Evolutionary conservation across 306 rosid genomes (phyloP).

Genomic region (Biancaea sappan): DNA sequence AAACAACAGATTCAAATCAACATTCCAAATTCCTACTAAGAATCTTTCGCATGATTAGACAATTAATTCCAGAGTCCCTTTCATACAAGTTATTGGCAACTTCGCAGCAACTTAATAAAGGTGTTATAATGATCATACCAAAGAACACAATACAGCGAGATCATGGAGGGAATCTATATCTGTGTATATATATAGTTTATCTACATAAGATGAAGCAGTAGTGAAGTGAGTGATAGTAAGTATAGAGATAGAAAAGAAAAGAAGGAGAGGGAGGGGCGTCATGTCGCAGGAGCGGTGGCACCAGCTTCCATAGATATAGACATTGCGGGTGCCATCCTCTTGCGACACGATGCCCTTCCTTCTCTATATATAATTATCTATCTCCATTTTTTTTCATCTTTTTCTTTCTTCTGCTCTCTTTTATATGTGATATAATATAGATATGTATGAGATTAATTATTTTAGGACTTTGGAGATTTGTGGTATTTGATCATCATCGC

Average conservation of each 20-base stretch:
- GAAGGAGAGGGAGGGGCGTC: neutral
- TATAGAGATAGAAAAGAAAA: neutral
- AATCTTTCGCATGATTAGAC: too few species aligned
- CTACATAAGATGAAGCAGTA: too few species aligned
- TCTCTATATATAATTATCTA: neutral
- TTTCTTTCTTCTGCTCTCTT: neutral
- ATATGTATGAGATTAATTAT: too few species aligned
- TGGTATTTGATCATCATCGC: too few species aligned
- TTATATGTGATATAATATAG: too few species aligned
- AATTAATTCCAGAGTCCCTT: too few species aligned
- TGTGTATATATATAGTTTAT: too few species aligned
- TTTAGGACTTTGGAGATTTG: neutral
- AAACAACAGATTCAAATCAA: too few species aligned
- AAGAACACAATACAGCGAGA: neutral
- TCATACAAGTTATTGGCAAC: slow-evolving; percentile 24
- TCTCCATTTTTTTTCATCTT: neutral
- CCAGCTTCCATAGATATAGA: neutral
- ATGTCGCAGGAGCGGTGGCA: slow-evolving; percentile 45
- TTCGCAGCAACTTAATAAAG: slow-evolving; percentile 34
- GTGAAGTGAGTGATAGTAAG: too few species aligned
- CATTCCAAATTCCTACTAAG: too few species aligned
- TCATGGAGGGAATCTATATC: neutral
- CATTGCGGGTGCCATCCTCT: slow-evolving; percentile 23
- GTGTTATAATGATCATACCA: neutral
- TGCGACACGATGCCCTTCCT: slow-evolving; percentile 30